A percentile compares a stretch with the other conserved stretches of the same genome.
These are phyloP conservation scores for Saturnispora galanensis DNA, from an alignment of 805 yeast species.

Conservation along the genomic window DNA sequence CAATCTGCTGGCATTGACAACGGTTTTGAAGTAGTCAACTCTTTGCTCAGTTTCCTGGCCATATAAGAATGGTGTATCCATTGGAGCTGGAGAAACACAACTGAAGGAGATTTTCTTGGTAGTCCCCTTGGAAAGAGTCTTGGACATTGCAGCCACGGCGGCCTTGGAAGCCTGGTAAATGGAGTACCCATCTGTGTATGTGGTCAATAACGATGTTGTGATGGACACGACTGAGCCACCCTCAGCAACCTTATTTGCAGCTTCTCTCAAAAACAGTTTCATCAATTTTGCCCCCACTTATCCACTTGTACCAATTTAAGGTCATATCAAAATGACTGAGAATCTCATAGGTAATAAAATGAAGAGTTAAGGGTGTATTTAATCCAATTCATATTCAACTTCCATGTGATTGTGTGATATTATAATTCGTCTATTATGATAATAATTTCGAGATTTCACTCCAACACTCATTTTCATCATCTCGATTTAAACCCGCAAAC, in stretches of 20 bases:
- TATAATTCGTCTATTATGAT: no score
- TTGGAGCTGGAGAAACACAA: conserved; percentile 56
- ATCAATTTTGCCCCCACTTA: no score
- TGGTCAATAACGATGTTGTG: conserved; percentile 58
- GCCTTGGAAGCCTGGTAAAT: conserved; percentile 50
- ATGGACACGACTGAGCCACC: conserved; percentile 46
- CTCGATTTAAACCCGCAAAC: no score
- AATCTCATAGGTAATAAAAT: no score
- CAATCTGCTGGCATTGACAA: conserved; percentile 38
- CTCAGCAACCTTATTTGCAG: conserved; percentile 40
- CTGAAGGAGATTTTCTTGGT: conserved; percentile 40
- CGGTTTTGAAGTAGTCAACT: conserved; percentile 46
- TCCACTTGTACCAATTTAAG: no score
- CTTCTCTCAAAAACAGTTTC: conserved; percentile 50
- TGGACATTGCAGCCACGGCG: conserved; percentile 43
- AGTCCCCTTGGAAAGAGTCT: conserved; percentile 47
- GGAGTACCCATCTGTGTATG: conserved; percentile 45
- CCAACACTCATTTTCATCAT: no score
- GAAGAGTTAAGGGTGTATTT: no score
- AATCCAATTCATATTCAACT: no score
- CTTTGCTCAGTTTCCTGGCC: conserved; percentile 47
- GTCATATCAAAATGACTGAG: no score
- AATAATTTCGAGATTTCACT: no score
- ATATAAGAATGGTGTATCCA: conserved; percentile 58
- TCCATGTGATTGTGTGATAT: no score